A percentile compares a stretch with the other conserved stretches of the same genome.
phyloP scores from a whole-genome alignment of 1,284 basidiomycete genomes.

The Ceratobasidium sp. region DNA sequence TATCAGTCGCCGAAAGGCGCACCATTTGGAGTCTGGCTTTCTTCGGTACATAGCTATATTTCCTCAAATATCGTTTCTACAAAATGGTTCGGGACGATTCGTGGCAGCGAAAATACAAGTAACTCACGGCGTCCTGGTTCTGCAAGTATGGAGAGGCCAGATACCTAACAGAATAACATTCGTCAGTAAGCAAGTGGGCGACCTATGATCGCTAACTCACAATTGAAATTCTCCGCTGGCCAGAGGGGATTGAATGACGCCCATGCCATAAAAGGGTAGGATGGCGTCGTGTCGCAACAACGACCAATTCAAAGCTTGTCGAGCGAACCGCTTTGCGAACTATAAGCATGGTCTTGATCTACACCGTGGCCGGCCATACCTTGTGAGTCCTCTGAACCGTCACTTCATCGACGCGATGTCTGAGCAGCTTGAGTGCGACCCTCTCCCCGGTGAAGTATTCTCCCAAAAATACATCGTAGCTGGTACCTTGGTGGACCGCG shows the following conservation, averaged over 20 bases:
- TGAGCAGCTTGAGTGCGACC: slow-evolving; percentile 34
- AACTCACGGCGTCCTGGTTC: slow-evolving; percentile 21
- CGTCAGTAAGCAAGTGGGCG: not conserved
- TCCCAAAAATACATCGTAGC: slow-evolving; percentile 33
- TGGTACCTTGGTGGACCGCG: slow-evolving; percentile 18
- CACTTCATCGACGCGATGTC: slow-evolving; percentile 23
- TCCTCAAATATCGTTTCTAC: slow-evolving; percentile 33
- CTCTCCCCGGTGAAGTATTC: slow-evolving; percentile 43
- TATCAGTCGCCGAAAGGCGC: not conserved
- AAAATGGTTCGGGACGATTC: not conserved
- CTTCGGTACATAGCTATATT: not conserved
- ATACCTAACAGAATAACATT: not conserved
- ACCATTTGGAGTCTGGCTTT: slow-evolving; percentile 31
- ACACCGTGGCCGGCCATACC: not conserved
- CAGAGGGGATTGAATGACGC: slow-evolving; percentile 2
- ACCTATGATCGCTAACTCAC: not conserved
- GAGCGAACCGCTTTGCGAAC: slow-evolving; percentile 26
- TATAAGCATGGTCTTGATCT: not conserved
- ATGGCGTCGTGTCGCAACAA: slow-evolving; percentile 39
- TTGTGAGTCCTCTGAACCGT: slow-evolving; percentile 25
- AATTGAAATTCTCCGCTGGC: slow-evolving; percentile 19
- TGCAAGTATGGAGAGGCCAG: slow-evolving; percentile 17
- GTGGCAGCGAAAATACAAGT: too few relatives aligned
- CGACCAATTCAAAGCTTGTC: slow-evolving; percentile 33
- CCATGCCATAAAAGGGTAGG: slow-evolving; percentile 38